A percentile compares a stretch with the other conserved stretches of the same genome.
These are phyloP conservation scores for Ustilago shanxiensis DNA, from an alignment of 1,284 basidiomycete species.

Conservation along the genomic window DNA sequence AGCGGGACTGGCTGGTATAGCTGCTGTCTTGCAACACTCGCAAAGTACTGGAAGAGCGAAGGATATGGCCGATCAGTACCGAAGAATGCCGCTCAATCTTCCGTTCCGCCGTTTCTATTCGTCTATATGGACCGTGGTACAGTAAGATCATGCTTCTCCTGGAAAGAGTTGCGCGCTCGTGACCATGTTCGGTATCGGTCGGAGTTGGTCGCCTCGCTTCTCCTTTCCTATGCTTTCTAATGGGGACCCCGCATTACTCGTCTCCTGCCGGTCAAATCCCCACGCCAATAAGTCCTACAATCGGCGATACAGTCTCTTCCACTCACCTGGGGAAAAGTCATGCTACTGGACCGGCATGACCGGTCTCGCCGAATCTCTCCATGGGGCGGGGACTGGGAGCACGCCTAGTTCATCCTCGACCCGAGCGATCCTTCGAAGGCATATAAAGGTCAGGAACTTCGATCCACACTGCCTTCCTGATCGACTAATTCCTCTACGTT, in stretches of 20 bases:
- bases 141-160: background rate
- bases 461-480: background rate
- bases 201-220: background rate
- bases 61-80: slow-evolving; percentile 4
- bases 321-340: background rate
- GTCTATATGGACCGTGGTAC: background rate
- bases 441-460: no score
- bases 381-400: no score
- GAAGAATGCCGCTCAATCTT: background rate
- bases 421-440: no score
- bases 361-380: background rate
- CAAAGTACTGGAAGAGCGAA: no score
- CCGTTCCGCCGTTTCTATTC: background rate
- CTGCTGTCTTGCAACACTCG: background rate
- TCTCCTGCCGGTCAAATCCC: background rate
- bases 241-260: background rate
- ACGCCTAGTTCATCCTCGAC: no score
- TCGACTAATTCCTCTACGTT: background rate
- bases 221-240: background rate
- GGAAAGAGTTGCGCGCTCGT: no score
- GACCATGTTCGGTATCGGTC: background rate
- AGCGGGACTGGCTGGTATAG: background rate
- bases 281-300: background rate
- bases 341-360: background rate
- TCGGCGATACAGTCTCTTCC: background rate